A percentile compares a stretch with the other conserved stretches of the same genome.
Evolutionary conservation across 2,329 filamentous ascomycete species (phyloP).

Genomic region (Colletotrichum agaves): DNA sequence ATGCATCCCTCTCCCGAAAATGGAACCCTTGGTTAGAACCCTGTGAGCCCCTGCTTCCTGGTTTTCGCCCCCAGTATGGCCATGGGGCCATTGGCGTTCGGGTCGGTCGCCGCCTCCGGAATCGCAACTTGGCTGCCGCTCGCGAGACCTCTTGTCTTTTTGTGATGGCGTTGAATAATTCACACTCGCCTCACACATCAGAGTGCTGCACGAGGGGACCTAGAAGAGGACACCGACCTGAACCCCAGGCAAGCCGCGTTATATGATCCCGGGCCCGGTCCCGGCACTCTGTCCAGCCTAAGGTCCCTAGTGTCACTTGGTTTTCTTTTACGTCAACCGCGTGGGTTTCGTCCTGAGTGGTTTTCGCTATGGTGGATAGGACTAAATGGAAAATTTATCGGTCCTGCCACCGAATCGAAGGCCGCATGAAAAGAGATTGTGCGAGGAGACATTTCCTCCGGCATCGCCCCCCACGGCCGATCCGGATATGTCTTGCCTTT

Average conservation of each 20-base stretch:
- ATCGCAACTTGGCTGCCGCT: slow-evolving; percentile 25
- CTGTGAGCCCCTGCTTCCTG: slow-evolving; percentile 1
- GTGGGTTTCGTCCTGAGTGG: slow-evolving; percentile 27
- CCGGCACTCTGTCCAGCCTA: slow-evolving; percentile 33
- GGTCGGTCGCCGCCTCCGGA: slow-evolving; percentile 35
- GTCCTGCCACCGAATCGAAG: slow-evolving; percentile 31
- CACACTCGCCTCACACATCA: slow-evolving; percentile 30
- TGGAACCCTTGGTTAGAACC: slow-evolving; percentile 22
- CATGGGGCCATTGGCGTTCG: background rate
- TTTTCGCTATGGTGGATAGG: slow-evolving; percentile 29
- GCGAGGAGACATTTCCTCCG: slow-evolving; percentile 17
- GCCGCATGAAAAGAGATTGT: slow-evolving; percentile 23
- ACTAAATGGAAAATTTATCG: slow-evolving; percentile 18
- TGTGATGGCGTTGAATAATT: slow-evolving; percentile 33
- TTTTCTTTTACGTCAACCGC: slow-evolving; percentile 37
- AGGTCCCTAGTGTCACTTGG: slow-evolving; percentile 21
- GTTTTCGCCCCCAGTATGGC: slow-evolving; percentile 6
- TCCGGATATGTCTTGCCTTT: slow-evolving; percentile 27
- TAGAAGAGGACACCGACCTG: background rate
- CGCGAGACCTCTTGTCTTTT: slow-evolving; percentile 18
- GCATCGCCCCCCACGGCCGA: slow-evolving; percentile 34
- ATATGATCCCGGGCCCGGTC: slow-evolving; percentile 33
- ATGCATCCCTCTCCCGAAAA: slow-evolving; percentile 28
- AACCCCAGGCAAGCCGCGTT: background rate
- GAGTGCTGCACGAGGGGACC: slow-evolving; percentile 29